phyloP scores from a whole-genome alignment of 2,329 filamentous ascomycete genomes.

The Colletotrichum shisoi region DNA sequence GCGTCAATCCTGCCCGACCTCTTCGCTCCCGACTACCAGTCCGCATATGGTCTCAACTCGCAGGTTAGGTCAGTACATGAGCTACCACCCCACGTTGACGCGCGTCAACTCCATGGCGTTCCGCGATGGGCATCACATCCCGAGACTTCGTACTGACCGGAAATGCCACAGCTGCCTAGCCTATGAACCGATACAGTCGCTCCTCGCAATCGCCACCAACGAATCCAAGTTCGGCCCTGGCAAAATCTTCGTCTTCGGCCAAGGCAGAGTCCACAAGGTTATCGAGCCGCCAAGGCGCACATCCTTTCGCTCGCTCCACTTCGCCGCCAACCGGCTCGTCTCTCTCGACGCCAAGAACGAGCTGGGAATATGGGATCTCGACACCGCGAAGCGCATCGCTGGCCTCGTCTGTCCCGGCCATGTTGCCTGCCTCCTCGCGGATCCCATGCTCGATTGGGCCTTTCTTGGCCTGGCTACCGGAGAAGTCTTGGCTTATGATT shows the following conservation, averaged over 20 bases:
- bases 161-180: constrained; percentile 73
- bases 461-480: constrained; percentile 84
- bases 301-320: constrained; percentile 80
- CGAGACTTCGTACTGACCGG: constrained; percentile 2
- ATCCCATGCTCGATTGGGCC: constrained; percentile 92
- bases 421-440: constrained; percentile 77
- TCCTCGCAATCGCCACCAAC: constrained; percentile 89
- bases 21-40: constrained; percentile 84
- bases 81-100: constrained; percentile 39
- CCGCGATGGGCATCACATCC: background rate
- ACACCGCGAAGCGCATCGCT: constrained; percentile 70
- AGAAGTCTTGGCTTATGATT: constrained; percentile 89
- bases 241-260: constrained; percentile 88
- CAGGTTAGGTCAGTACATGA: constrained; percentile 64
- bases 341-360: constrained; percentile 88
- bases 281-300: constrained; percentile 75
- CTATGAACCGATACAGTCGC: constrained; percentile 92
- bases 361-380: constrained; percentile 81
- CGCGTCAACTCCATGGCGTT: constrained; percentile 28
- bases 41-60: constrained; percentile 82
- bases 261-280: constrained; percentile 78
- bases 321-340: constrained; percentile 85
- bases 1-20: constrained; percentile 78
- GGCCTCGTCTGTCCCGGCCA: constrained; percentile 79
- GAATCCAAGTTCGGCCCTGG: constrained; percentile 86